These are phyloP conservation scores for Penicillium canariense DNA, from an alignment of 495 filamentous ascomycete genomes.

Conservation along the genomic window DNA sequence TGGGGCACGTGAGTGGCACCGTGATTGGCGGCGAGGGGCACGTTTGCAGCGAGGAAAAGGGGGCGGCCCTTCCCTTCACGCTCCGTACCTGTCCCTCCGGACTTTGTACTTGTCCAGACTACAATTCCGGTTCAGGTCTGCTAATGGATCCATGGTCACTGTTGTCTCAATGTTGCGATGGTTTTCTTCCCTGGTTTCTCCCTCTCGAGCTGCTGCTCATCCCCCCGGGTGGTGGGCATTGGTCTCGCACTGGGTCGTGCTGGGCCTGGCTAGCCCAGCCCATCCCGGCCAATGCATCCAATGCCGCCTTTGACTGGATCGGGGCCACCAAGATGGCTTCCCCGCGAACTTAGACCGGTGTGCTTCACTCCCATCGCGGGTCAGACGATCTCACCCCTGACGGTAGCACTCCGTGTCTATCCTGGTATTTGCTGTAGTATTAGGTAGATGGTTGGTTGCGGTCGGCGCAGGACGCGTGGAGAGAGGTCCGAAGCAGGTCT, in stretches of 20 bases:
- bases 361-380: constrained; percentile 2
- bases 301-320: constrained; percentile 12
- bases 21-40: constrained; percentile 25
- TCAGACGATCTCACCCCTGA: constrained; percentile 25
- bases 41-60: constrained; percentile 35
- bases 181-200: background rate
- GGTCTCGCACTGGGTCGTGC: constrained; percentile 4
- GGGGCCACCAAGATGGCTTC: constrained; percentile 16
- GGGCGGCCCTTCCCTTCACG: constrained; percentile 5
- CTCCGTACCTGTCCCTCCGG: background rate
- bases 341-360: constrained; percentile 18
- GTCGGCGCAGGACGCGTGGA: constrained; percentile 5
- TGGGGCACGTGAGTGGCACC: constrained; percentile 29
- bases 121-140: background rate
- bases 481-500: constrained; percentile 2
- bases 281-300: constrained; percentile 12
- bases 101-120: no score
- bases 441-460: constrained; percentile 12
- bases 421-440: background rate
- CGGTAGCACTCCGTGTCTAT: background rate
- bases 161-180: background rate
- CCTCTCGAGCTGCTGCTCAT: background rate
- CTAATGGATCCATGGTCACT: background rate
- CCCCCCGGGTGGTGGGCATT: background rate
- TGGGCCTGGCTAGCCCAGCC: constrained; percentile 13